A percentile compares a stretch with the other conserved stretches of the same genome.
These are phyloP conservation scores for Hypoxylon sp. DNA, from an alignment of 2,329 filamentous ascomycete genomes.

Conservation along the genomic window DNA sequence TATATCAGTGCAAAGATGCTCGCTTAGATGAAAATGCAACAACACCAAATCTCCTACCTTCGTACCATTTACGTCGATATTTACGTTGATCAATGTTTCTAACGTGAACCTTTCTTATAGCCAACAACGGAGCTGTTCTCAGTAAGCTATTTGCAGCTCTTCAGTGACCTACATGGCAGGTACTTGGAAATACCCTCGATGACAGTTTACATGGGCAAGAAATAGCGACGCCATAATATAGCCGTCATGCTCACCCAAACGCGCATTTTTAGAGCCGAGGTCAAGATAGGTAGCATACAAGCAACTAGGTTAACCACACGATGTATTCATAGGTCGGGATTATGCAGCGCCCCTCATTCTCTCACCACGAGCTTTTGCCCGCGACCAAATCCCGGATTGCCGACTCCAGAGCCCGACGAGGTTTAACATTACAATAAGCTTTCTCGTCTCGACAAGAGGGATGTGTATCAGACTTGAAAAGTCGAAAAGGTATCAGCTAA, in stretches of 20 bases:
- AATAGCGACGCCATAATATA: neutral
- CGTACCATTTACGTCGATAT: neutral
- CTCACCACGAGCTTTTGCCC: neutral
- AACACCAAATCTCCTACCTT: neutral
- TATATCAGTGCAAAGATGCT: too few relatives aligned
- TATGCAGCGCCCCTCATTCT: slow-evolving; percentile 25
- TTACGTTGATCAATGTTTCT: neutral
- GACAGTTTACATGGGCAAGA: neutral
- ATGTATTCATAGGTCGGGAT: slow-evolving; percentile 12
- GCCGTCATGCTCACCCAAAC: neutral
- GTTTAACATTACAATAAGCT: slow-evolving; percentile 1
- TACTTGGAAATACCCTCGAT: too few relatives aligned
- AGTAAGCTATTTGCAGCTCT: too few relatives aligned
- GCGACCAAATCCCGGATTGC: slow-evolving; percentile 30
- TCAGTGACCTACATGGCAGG: too few relatives aligned
- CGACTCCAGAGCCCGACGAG: slow-evolving; percentile 28
- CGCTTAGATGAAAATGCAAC: too few relatives aligned
- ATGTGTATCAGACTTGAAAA: neutral
- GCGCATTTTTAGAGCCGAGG: neutral
- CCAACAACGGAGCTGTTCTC: too few relatives aligned
- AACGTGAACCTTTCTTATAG: neutral
- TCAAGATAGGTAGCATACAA: neutral
- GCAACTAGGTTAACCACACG: neutral
- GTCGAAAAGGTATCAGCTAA: neutral
- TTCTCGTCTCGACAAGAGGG: neutral